Conservation (phyloP, 371 early-diverging fungal genomes). For the Rhizopus arrhizus region DNA sequence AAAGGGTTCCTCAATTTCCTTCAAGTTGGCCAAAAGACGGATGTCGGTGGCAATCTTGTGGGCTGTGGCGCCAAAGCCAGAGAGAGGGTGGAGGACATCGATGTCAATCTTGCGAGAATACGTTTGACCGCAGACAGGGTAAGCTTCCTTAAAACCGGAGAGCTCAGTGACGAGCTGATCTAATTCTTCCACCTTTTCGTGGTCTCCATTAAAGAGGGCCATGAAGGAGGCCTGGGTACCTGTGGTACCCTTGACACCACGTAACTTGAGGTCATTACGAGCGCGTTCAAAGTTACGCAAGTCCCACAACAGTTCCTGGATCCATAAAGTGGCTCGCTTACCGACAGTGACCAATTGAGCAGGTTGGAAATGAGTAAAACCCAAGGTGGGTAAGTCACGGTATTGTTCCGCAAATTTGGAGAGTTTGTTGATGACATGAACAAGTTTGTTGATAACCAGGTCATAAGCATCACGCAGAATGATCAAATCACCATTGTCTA, state of each 20-base stretch:
- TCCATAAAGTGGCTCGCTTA: conserved; percentile 96
- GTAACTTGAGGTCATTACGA: conserved; percentile 86
- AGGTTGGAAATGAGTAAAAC: conserved; percentile 98
- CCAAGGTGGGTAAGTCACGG: conserved; percentile 90
- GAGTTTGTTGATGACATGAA: conserved; percentile 77
- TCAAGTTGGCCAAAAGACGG: conserved; percentile 92
- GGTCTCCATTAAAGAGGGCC: conserved; percentile 92
- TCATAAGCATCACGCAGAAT: conserved; percentile 93
- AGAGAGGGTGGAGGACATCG: conserved; percentile 84
- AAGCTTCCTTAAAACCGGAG: conserved; percentile 82
- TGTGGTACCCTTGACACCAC: conserved; percentile 98
- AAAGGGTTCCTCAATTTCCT: conserved; percentile 98
- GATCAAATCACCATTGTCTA: conserved; percentile 95
- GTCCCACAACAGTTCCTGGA: conserved; percentile 95
- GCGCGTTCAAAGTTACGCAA: conserved; percentile 90
- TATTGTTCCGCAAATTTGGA: conserved; percentile 78
- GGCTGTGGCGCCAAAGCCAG: conserved; percentile 94
- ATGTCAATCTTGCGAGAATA: conserved; percentile 97
- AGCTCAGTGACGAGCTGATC: conserved; percentile 90
- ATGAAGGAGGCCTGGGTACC: conserved; percentile 98
- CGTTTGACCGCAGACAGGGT: conserved; percentile 96
- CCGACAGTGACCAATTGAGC: conserved; percentile 98
- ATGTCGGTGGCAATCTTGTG: conserved; percentile 98
- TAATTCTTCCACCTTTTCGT: conserved; percentile 89
- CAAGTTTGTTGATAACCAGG: conserved; percentile 88